Evolutionary conservation across 805 yeast species (phyloP).

Genomic region (Saturnispora bothae): DNA sequence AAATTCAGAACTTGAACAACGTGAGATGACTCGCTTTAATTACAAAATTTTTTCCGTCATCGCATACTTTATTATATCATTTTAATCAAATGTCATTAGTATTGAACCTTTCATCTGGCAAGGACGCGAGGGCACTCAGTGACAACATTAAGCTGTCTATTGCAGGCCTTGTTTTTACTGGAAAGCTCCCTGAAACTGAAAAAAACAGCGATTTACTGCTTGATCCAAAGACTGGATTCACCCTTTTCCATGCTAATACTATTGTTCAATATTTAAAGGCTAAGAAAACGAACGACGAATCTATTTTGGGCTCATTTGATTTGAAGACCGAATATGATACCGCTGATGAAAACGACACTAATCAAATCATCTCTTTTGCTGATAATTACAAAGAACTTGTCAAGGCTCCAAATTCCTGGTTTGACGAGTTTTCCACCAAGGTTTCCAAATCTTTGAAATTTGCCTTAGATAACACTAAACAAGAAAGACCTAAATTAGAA

Average conservation of each 20-base stretch:
- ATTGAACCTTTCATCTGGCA: constrained; percentile 8
- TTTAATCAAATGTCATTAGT: constrained; percentile 21
- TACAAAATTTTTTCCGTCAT: too few species aligned
- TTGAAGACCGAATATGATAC: constrained; percentile 32
- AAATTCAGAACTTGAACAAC: background rate
- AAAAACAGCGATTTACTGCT: constrained; percentile 7
- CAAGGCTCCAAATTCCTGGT: constrained; percentile 27
- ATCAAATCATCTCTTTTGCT: constrained; percentile 50
- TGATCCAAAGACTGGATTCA: constrained; percentile 33
- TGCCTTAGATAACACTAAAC: constrained; percentile 37
- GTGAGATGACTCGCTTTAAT: too few species aligned
- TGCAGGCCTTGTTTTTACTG: constrained; percentile 7
- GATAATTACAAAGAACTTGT: constrained; percentile 37
- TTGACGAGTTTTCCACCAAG: constrained; percentile 29
- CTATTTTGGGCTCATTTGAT: constrained; percentile 40
- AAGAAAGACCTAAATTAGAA: constrained; percentile 31
- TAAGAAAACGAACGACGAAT: constrained; percentile 19
- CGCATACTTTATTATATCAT: too few species aligned
- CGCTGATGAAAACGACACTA: constrained; percentile 30
- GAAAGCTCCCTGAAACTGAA: constrained; percentile 6
- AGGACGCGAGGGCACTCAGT: constrained; percentile 22
- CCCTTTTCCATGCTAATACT: constrained; percentile 56
- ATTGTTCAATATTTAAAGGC: constrained; percentile 51
- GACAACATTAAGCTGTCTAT: constrained; percentile 35
- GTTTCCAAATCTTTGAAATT: constrained; percentile 36